Conservation (phyloP, 352 stramenopile species). For the Phytopythium kandeliae region DNA sequence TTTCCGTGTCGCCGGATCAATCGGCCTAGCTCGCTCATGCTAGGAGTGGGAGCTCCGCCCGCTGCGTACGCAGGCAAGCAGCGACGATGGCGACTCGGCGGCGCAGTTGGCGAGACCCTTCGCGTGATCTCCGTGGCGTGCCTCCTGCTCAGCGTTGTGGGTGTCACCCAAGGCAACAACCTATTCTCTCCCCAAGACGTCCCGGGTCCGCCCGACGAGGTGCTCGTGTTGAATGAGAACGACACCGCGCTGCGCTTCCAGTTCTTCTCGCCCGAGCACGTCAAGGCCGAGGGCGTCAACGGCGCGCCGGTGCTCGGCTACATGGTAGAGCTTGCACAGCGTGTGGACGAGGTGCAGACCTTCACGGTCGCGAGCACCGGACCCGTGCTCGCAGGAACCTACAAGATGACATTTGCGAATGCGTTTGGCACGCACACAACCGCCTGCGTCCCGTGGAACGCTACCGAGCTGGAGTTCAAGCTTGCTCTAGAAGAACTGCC, state of each 20-base stretch:
- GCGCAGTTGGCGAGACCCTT: background rate
- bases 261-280: conserved; percentile 43
- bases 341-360: conserved; percentile 64
- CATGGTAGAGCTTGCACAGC: conserved; percentile 67
- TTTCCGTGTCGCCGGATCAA: background rate
- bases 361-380: conserved; percentile 58
- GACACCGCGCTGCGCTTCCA: conserved; percentile 56
- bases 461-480: conserved; percentile 56
- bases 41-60: background rate
- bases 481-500: conserved; percentile 60
- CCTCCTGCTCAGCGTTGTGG: conserved; percentile 9
- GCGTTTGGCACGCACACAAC: conserved; percentile 23
- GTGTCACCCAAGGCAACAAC: conserved; percentile 12
- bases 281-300: conserved; percentile 64
- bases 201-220: conserved; percentile 48
- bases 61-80: background rate
- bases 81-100: background rate
- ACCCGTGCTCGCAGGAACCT: conserved; percentile 39
- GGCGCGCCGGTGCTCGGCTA: conserved; percentile 70
- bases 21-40: background rate
- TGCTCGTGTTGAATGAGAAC: conserved; percentile 41
- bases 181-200: conserved; percentile 64
- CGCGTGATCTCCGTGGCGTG: background rate
- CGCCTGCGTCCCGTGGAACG: conserved; percentile 66
- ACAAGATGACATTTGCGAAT: conserved; percentile 56